Base-by-base conservation (phyloP, 106 monocot species). In the Dendrobium officinale region DNA sequence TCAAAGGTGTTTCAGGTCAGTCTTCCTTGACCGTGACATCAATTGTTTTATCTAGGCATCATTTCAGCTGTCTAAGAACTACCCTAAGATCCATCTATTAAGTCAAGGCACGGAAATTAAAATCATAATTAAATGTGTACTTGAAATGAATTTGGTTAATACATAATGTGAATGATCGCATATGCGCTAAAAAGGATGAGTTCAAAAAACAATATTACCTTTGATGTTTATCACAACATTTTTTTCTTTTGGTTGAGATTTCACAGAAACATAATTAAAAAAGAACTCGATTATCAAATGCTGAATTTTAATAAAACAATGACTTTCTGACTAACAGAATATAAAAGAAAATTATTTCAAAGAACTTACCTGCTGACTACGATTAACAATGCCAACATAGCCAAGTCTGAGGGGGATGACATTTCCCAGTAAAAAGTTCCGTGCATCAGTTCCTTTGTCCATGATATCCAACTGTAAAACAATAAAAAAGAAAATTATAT, bases 391-490 rank as follows among this genome's bases (percentile, higher is more conserved):
- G 75, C 81, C 81, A 17, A 81, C 56, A 75, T 81, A 81, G 42
- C 81, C 81, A 81, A 81, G 81, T 54, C 42, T 74, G n/a, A 81
- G 75, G 49, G 81, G 81, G 18, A 81, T 81, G 13, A 81, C 81
- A 42, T 81, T 81, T 49, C 81, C 81, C 58, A 81, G 56, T 58
- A 81, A 59, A 58, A 81, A 81, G 49, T 81, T 74, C 51, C 55
- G 44, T 20, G 80, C 80, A 74, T 81, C 73, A 41, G 80, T 81
- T 20, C 80, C 80, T 81, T 73, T 81, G 80, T 81, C 93, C 93
- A 93, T 90, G 26, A 93, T 90, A 86, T 93, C 93, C 80, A 93
- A 83, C 93, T 93, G 85, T 79, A 55, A 55, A 18, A 18, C 55
- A 55, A 16, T 55, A 18, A 55, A 55, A 18, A 13, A 55, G 37